These are phyloP conservation scores for Aaosphaeria pasadenensis DNA, from an alignment of 2,329 filamentous ascomycete species.

Conservation along the genomic window DNA sequence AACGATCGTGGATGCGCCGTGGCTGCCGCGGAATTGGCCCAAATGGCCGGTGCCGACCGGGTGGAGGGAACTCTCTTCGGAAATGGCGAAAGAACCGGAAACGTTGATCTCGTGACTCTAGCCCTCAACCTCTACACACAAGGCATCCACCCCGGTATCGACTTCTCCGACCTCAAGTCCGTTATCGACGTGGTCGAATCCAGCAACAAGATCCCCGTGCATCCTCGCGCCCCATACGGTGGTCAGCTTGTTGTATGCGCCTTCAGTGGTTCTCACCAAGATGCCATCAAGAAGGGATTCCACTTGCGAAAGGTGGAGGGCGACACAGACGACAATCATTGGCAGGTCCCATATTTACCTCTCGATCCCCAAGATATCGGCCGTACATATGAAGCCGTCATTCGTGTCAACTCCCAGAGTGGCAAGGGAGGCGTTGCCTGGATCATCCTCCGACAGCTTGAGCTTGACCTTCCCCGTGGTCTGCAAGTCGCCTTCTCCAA, in stretches of 20 bases:
- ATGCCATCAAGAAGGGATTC: constrained; percentile 92
- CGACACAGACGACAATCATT: constrained; percentile 62
- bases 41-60: constrained; percentile 93
- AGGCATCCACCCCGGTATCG: constrained; percentile 77
- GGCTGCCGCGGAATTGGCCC: constrained; percentile 84
- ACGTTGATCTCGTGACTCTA: constrained; percentile 90
- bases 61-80: constrained; percentile 94
- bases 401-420: constrained; percentile 94
- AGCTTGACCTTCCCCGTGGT: constrained; percentile 88
- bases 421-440: constrained; percentile 94
- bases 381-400: constrained; percentile 95
- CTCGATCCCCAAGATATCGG: constrained; percentile 92
- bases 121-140: constrained; percentile 94
- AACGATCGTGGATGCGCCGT: constrained; percentile 91
- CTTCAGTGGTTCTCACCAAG: constrained; percentile 89
- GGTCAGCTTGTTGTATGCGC: constrained; percentile 89
- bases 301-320: constrained; percentile 63
- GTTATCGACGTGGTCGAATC: constrained; percentile 88
- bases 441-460: constrained; percentile 85
- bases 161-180: constrained; percentile 84
- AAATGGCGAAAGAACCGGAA: constrained; percentile 93
- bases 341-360: constrained; percentile 88
- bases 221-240: constrained; percentile 85
- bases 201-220: constrained; percentile 92
- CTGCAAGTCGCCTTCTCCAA: constrained; percentile 89